Evolutionary conservation across 2,329 filamentous ascomycete species (phyloP).

Genomic region (Tolypocladium amazonense): DNA sequence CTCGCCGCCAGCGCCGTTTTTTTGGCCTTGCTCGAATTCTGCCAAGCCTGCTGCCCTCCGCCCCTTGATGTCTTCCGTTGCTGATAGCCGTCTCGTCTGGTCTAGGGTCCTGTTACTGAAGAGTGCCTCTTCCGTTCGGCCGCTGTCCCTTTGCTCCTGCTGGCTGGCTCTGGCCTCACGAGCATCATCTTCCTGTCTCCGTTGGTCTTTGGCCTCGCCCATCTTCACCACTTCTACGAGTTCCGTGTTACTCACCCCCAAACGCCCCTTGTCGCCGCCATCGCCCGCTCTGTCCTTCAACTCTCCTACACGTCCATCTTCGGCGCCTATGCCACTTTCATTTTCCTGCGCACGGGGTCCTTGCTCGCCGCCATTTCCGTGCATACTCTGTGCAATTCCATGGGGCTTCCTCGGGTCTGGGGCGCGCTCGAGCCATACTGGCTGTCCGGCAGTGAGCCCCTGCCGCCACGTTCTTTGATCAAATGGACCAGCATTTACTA

Average conservation of each 20-base stretch:
- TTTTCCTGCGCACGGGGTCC: conserved; percentile 78
- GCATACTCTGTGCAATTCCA: conserved; percentile 86
- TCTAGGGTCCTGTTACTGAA: conserved; percentile 75
- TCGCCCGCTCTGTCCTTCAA: conserved; percentile 70
- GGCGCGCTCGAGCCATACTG: conserved; percentile 55
- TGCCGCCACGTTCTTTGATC: conserved; percentile 11
- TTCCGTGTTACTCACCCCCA: conserved; percentile 72
- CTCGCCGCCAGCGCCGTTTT: neutral
- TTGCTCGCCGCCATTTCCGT: conserved; percentile 64
- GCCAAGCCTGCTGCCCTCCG: neutral
- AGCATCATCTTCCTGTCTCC: conserved; percentile 72
- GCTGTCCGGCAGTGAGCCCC: conserved; percentile 14
- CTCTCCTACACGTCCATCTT: conserved; percentile 88
- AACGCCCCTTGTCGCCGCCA: conserved; percentile 49
- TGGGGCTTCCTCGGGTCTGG: conserved; percentile 81
- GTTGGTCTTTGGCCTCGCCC: conserved; percentile 84
- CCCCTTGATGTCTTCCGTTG: neutral
- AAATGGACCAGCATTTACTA: conserved; percentile 76
- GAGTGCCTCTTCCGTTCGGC: conserved; percentile 89
- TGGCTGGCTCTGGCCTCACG: conserved; percentile 46
- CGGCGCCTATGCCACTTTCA: conserved; percentile 83
- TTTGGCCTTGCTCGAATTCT: neutral
- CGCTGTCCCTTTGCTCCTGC: conserved; percentile 70
- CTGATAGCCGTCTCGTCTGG: neutral
- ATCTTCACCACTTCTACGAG: conserved; percentile 94